These are phyloP conservation scores for Macaranga tanarius DNA, from an alignment of 441 rosid genomes.

Conservation along the genomic window DNA sequence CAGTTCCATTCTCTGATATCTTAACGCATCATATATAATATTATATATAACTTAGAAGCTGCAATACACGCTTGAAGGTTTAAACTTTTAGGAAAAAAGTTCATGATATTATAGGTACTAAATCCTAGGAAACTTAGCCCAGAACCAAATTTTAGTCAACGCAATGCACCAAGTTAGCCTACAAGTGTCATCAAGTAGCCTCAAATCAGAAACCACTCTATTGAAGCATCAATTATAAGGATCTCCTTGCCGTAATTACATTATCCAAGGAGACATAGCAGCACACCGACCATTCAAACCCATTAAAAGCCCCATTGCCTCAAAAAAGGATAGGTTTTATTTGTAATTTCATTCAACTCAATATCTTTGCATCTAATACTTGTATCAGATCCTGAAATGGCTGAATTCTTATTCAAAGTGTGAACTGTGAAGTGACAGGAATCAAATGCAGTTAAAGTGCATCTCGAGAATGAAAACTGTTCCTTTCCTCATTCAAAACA, in stretches of 20 bases:
- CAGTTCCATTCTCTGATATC: not conserved
- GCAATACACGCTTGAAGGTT: not conserved
- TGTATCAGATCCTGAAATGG: not conserved
- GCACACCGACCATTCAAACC: no score
- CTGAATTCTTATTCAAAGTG: not conserved
- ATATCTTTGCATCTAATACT: not conserved
- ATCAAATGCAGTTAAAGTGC: not conserved
- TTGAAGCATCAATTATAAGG: not conserved
- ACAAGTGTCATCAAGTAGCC: not conserved
- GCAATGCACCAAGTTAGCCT: not conserved
- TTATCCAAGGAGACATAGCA: not conserved
- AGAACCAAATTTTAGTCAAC: not conserved
- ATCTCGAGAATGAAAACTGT: not conserved
- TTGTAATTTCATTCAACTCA: not conserved
- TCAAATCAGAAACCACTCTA: not conserved
- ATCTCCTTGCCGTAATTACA: not conserved
- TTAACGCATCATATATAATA: not conserved
- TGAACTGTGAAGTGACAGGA: not conserved
- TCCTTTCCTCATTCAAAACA: not conserved
- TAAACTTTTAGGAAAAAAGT: not conserved
- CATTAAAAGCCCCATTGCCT: no score
- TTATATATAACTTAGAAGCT: not conserved
- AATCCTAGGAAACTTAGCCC: not conserved
- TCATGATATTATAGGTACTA: not conserved
- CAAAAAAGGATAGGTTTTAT: not conserved